A percentile compares a stretch with the other conserved stretches of the same genome.
Conservation (phyloP, 495 filamentous ascomycete genomes). For the Penicillium manginii region DNA sequence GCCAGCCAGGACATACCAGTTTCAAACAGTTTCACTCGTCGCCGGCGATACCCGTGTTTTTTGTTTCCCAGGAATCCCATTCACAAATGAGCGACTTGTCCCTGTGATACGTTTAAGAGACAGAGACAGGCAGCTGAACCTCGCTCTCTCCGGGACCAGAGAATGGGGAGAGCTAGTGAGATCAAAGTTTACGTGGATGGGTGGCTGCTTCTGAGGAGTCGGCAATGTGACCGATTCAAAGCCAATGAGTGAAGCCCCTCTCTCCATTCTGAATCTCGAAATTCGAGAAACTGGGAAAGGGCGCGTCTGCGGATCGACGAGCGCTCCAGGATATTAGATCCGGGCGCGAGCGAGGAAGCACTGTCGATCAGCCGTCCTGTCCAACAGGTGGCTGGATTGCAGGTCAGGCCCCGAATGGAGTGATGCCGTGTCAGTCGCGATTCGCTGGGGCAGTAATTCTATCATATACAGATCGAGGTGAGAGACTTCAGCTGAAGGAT, state of each 20-base stretch:
- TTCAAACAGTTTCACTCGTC: neutral
- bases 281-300: slow-evolving; percentile 3
- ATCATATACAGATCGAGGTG: neutral
- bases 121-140: neutral
- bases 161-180: neutral
- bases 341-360: slow-evolving; percentile 2
- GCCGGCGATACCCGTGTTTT: neutral
- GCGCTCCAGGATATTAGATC: slow-evolving; percentile 3
- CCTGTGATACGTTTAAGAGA: neutral
- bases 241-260: slow-evolving; percentile 6
- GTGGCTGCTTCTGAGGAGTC: neutral
- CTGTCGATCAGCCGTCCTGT: slow-evolving; percentile 13
- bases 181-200: slow-evolving; percentile 8
- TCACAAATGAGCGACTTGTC: neutral
- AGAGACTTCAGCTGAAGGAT: neutral
- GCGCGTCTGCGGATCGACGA: neutral
- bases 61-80: neutral
- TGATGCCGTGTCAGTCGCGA: neutral
- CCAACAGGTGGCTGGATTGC: neutral
- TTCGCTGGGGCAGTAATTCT: neutral
- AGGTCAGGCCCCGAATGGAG: neutral
- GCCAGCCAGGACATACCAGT: neutral
- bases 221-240: slow-evolving; percentile 9
- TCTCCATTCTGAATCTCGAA: neutral
- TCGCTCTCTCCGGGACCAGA: neutral